phyloP scores from a whole-genome alignment of 2,329 filamentous ascomycete species.

The Hymenoscyphus fraxineus region DNA sequence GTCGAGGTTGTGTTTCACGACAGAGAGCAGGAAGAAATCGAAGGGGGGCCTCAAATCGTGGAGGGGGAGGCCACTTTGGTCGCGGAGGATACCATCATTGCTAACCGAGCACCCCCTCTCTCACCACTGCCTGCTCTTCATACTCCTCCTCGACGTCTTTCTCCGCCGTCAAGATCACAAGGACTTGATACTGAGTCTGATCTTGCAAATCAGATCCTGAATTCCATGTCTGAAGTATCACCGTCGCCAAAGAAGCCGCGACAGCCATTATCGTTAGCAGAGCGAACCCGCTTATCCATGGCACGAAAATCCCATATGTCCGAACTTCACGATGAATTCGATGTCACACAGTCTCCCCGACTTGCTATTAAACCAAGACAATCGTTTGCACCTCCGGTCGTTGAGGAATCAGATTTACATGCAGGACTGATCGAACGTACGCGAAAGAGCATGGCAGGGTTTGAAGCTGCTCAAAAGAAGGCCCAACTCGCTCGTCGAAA shows the following conservation, averaged over 20 bases:
- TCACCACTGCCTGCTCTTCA: slow-evolving; percentile 11
- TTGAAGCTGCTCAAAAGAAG: slow-evolving; percentile 57
- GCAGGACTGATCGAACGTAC: slow-evolving; percentile 51
- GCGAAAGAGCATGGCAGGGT: slow-evolving; percentile 58
- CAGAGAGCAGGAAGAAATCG: background rate
- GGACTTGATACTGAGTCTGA: slow-evolving; percentile 32
- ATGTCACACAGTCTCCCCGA: slow-evolving; percentile 28
- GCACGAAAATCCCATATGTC: slow-evolving; percentile 44
- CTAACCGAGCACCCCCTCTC: slow-evolving; percentile 3
- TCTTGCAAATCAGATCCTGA: slow-evolving; percentile 54
- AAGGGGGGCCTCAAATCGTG: background rate
- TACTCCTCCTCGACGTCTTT: slow-evolving; percentile 11
- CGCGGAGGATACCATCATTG: background rate
- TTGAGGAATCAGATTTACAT: slow-evolving; percentile 22
- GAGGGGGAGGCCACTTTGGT: slow-evolving; percentile 1
- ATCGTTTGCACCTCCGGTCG: slow-evolving; percentile 11
- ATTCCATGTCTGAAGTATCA: slow-evolving; percentile 51
- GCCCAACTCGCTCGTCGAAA: slow-evolving; percentile 54
- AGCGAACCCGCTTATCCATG: slow-evolving; percentile 81
- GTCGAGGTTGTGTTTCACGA: background rate
- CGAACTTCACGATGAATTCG: slow-evolving; percentile 32
- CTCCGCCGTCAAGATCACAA: slow-evolving; percentile 6
- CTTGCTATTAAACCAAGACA: slow-evolving; percentile 24
- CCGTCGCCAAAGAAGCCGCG: slow-evolving; percentile 55
- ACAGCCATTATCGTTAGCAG: slow-evolving; percentile 62